These are phyloP conservation scores for Suillus brevipes DNA, from an alignment of 768 basidiomycete genomes.

Conservation along the genomic window DNA sequence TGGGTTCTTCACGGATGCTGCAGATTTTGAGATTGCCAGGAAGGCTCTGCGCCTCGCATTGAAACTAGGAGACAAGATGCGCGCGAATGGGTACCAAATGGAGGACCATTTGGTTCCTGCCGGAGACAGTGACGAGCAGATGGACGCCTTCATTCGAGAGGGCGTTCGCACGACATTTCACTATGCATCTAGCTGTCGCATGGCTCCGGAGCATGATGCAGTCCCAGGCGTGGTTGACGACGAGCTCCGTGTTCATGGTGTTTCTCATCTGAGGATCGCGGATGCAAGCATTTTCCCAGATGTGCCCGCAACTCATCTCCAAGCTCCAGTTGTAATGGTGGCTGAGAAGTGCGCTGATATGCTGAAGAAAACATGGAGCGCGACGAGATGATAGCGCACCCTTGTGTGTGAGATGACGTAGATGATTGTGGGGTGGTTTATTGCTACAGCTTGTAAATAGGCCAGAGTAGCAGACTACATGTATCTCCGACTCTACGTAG, in stretches of 20 bases:
- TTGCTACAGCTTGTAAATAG: no score
- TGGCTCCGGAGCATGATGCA: slow-evolving; percentile 27
- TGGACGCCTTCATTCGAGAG: slow-evolving; percentile 5
- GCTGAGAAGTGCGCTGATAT: slow-evolving; percentile 43
- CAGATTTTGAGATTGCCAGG: slow-evolving; percentile 20
- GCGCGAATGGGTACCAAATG: slow-evolving; percentile 22
- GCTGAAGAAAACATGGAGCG: slow-evolving; percentile 16
- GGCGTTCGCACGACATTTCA: slow-evolving; percentile 33
- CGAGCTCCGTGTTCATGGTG: slow-evolving; percentile 46
- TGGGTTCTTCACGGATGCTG: not conserved
- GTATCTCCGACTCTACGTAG: no score
- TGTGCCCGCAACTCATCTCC: slow-evolving; percentile 32
- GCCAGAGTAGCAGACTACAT: no score
- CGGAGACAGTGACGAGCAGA: not conserved
- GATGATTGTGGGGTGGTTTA: no score
- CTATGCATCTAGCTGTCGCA: slow-evolving; percentile 39
- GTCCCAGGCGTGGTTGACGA: slow-evolving; percentile 47
- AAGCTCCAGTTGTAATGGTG: slow-evolving; percentile 35
- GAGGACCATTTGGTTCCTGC: slow-evolving; percentile 1
- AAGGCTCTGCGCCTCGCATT: slow-evolving; percentile 14
- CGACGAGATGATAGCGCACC: no score
- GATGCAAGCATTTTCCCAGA: slow-evolving; percentile 35
- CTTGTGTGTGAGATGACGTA: no score
- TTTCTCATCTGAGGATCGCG: slow-evolving; percentile 41
- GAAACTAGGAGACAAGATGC: slow-evolving; percentile 24